Conservation (phyloP, 2,329 filamentous ascomycete genomes). For the Huntiella savannae region DNA sequence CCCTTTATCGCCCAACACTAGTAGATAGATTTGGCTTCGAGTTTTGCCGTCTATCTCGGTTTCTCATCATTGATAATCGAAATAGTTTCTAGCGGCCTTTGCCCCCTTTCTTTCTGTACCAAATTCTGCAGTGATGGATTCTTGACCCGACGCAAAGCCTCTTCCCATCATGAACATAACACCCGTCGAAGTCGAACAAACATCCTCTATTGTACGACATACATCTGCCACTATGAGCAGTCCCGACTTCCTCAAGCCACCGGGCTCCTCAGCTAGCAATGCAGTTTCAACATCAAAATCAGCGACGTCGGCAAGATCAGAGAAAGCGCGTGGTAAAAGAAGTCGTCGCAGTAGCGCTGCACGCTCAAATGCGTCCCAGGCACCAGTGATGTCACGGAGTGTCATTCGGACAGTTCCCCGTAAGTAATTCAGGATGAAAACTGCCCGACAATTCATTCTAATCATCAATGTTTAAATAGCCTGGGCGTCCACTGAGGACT, state of each 20-base stretch:
- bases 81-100: no score
- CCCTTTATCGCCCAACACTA: no score
- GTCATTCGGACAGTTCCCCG: slow-evolving; percentile 8
- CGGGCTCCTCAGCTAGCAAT: slow-evolving; percentile 10
- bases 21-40: no score
- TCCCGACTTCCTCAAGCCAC: slow-evolving; percentile 7
- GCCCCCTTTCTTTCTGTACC: no score
- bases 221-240: slow-evolving; percentile 6
- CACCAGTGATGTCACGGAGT: slow-evolving; percentile 5
- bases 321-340: slow-evolving; percentile 1
- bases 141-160: no score
- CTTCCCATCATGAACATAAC: no score
- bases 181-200: not conserved
- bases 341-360: slow-evolving; percentile 9
- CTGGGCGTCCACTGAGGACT: not conserved
- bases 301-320: not conserved
- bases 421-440: slow-evolving; percentile 14
- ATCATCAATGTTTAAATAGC: not conserved
- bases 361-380: not conserved
- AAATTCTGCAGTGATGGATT: no score
- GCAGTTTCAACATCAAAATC: slow-evolving; percentile 4
- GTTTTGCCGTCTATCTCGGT: no score
- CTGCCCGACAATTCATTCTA: not conserved
- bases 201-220: not conserved
- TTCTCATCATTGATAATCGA: no score